Evolutionary conservation across 306 rosid species (phyloP), one percentile per base, ranked within the genome.

Genomic region (Luffa aegyptiaca): DNA sequence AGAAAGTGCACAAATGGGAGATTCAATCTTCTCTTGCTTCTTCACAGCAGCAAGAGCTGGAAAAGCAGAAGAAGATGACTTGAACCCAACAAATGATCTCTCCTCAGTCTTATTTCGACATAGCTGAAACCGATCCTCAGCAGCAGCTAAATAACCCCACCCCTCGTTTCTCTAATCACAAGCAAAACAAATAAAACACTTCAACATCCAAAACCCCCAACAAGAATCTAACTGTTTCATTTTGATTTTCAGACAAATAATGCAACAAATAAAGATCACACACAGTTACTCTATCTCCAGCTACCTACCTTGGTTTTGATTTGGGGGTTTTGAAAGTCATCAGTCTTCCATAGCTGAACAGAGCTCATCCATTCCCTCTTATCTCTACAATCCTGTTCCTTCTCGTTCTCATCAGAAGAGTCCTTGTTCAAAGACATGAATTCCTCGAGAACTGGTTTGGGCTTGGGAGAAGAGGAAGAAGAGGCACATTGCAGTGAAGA

Each of bases 341-440:
- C 80, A 41, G 86, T 81, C 79, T 87, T 91, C 97, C 98, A 95
- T 1, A 95, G 92, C 93, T 92, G 97, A 79, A 95, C 97, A 26
- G 98, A 92, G 81, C 97, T 95, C 98, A 95, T 89, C 98, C 98
- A 95, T 69, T 85, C 89, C 91, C 86, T 92, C 92, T 95, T 95
- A 80, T 95, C 98, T 76, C 81, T 85, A 83, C 80, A 86, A 83
- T 92, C 97, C 31, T 84, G 88, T 18, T 92, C 88, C 36, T 75
- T 78, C 12, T 68, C 74, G 14, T 69, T 56, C 56, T 84, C 88
- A 21, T 86, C 84, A 48, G 76, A 71, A 52, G 77, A 77, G 62
- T 92, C 93, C 62, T 86, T 91, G 82, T 90, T 91, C 87, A 95
- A 70, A 18, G 96, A 93, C 35, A 91, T 88, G 81, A 92, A 95